Base-by-base conservation (phyloP, 2,329 filamentous ascomycete species). In the Colletotrichum liaoningense region DNA sequence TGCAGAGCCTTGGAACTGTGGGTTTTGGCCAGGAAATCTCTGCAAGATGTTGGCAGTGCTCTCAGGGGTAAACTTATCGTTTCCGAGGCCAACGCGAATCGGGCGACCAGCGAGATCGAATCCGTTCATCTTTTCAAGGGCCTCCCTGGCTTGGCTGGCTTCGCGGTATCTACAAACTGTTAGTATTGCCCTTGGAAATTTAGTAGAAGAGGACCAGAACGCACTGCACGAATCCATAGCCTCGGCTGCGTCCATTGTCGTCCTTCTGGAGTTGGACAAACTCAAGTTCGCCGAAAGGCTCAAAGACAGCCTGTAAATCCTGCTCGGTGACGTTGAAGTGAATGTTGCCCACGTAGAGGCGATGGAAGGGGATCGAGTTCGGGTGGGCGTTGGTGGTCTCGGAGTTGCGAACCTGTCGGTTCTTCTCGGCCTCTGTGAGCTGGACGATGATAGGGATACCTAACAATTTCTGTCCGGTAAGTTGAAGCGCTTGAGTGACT, bases 21-120 rank as follows among this genome's bases (percentile, higher is more conserved):
- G 89, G 84, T 91, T 92, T 84, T 94, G 93, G 81, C 93, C 93
- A 83, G 95, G 93, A 88, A 97, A 97, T 85, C 95, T 95, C 87
- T 97, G 95, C 81, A 97, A 88, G 82, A 97, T 91, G 86, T 94
- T 95, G 83, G 95, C 93, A 84, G 95, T 98, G 85, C 95, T 97
- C 87, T 98, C 97, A 81, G 95, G 94, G 85, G 95, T 98, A 86
- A 98, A 98, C 91, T 98, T 98, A 94, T 99, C 97, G 88, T 98
- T 99, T 85, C 97, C 97, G 87, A 99, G 94, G 84, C 97, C 97
- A 84, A 99, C 97, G 82, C 97, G 95, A 83, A 99, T 98, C 76
- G 95, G 95, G 82, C 97, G 95, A 84, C 95, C 95, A 80, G 97
- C 97, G 78, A 99, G 92, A 85, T 98, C 97, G 86, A 98, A 99